Evolutionary conservation across 305 asterid species (phyloP).

Genomic region (Fraxinus albicans): DNA sequence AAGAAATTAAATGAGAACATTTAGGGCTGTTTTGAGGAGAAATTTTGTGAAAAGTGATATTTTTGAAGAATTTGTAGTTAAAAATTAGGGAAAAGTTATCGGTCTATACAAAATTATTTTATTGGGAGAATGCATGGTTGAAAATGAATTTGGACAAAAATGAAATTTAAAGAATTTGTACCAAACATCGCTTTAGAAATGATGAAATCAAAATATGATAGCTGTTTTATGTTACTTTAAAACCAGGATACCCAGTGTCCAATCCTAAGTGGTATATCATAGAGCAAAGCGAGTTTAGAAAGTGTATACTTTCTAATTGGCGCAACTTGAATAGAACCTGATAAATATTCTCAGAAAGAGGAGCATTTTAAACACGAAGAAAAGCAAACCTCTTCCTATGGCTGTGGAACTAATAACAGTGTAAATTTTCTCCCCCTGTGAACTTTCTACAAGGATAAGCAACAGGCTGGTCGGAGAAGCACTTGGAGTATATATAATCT

Average conservation of each 20-base stretch:
- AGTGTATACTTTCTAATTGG: background rate
- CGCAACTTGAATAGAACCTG: background rate
- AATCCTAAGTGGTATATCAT: background rate
- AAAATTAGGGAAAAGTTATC: background rate
- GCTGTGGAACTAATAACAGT: background rate
- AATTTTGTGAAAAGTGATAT: background rate
- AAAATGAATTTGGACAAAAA: background rate
- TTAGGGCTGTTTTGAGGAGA: background rate
- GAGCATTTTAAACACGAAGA: background rate
- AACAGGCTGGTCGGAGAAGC: background rate
- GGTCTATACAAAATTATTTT: background rate
- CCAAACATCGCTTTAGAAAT: background rate
- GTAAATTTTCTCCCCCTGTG: background rate
- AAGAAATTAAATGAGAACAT: slow-evolving; percentile 3
- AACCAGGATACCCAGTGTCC: background rate
- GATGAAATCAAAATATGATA: background rate
- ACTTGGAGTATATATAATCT: background rate
- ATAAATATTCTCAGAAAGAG: background rate
- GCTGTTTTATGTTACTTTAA: background rate
- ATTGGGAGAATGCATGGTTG: background rate
- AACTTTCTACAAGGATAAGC: background rate
- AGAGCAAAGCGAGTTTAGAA: background rate
- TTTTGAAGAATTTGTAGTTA: background rate
- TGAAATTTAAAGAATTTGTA: background rate
- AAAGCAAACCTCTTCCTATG: background rate